Base-by-base conservation (phyloP, 2,329 filamentous ascomycete genomes). In the Endothia cerciana region DNA sequence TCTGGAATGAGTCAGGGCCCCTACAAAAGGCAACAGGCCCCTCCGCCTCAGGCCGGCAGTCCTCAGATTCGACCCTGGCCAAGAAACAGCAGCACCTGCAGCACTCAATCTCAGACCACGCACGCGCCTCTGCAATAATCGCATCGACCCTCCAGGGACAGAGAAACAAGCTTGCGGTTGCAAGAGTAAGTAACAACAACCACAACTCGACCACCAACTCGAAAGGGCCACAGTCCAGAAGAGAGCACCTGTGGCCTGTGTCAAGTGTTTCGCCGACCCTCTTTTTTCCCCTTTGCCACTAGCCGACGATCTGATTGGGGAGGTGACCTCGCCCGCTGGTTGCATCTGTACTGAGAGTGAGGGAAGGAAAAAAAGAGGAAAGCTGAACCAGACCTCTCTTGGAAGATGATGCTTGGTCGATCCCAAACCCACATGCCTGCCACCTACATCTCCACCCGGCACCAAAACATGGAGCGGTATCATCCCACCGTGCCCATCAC, bases 1-100 rank as follows among this genome's bases (percentile, higher is more conserved):
- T 69, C 67, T 69, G 62, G 67, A 69, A 69, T 68, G 65, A 64
- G 62, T 67, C 65, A 67, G 62, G 56, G 62, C 8, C 36, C 60
- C 47, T 68, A 68, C 64, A 68, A 68, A 65, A 64, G 58, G 62
- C 36, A 57, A 33, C 51, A 33, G 36, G 53, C 45, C 36, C 56
- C 66, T 68, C 49, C 38, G 49, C 57, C 57, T 43, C 57, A 59
- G 38, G 40, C 11, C 22, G 25, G 40, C 57, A 30, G 38, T 45
- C 22, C 40, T 43, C 57, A 43, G 36, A 53, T 25, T 25, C 51
- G 53, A 57, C 41, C n/a, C 62, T 22, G 33, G 28, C 60, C 45
- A 56, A 2, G 38, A 22, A 43, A 22, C 11, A 33, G 25, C 10
- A 13, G 33, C 15, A 28, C 4, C n/a, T 22, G 36, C 22, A 30